phyloP scores from a whole-genome alignment of 331 rosid species.

The Dryas integrifolia region DNA sequence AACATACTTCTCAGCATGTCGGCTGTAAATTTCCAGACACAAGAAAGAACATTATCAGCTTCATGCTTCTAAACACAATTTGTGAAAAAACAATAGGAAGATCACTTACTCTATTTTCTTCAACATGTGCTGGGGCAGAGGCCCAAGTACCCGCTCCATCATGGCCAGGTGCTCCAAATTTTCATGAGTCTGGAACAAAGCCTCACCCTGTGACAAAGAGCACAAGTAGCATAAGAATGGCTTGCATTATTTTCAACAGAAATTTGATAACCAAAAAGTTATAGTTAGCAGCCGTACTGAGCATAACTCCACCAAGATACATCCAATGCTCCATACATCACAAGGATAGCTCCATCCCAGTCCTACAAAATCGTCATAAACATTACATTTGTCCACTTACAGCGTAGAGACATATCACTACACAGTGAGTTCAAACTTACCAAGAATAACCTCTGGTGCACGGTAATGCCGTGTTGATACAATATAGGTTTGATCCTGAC shows the following conservation, averaged over 20 bases:
- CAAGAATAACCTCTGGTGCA: conserved; percentile 87
- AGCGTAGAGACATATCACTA: not conserved
- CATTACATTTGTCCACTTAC: not conserved
- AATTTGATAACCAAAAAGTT: not conserved
- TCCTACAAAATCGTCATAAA: conserved; percentile 37
- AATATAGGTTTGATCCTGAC: conserved; percentile 71
- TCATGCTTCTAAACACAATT: not conserved
- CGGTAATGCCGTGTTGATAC: conserved; percentile 93
- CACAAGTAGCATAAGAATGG: not conserved
- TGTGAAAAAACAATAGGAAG: not conserved
- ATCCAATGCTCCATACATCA: conserved; percentile 97
- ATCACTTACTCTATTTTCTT: conserved; percentile 72
- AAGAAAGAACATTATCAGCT: not conserved
- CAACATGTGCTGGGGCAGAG: conserved; percentile 60
- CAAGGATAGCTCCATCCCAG: conserved; percentile 96
- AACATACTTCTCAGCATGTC: conserved; percentile 82
- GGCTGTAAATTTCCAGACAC: conserved; percentile 36
- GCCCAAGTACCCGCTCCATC: conserved; percentile 95
- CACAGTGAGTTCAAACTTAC: conserved; percentile 3
- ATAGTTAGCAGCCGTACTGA: conserved; percentile 38
- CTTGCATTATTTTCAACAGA: not conserved
- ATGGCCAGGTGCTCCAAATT: conserved; percentile 93
- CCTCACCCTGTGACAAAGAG: conserved; percentile 63
- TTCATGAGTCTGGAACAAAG: conserved; percentile 92
- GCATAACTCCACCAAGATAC: conserved; percentile 91